These are phyloP conservation scores for Borovskyia barvae DNA, from an alignment of 208 protist genomes.

Conservation along the genomic window DNA sequence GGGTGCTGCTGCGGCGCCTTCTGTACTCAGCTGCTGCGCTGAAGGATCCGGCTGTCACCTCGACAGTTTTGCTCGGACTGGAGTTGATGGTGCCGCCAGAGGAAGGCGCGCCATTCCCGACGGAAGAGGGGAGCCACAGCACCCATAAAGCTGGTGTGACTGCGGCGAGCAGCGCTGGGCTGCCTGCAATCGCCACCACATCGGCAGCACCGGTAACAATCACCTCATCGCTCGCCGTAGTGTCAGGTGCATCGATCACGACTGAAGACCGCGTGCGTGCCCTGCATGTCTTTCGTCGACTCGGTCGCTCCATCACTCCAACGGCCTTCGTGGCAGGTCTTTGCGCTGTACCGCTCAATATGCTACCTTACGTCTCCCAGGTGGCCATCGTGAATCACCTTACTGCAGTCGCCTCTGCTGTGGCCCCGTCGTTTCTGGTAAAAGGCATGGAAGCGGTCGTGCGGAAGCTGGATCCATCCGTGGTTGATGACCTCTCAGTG, in stretches of 20 bases:
- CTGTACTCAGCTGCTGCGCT: constrained; percentile 37
- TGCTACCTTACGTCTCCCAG: constrained; percentile 48
- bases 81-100: constrained; percentile 21
- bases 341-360: constrained; percentile 34
- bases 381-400: constrained; percentile 60
- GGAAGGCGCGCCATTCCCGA: neutral
- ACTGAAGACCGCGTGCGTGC: constrained; percentile 19
- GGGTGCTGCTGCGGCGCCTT: constrained; percentile 43
- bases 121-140: neutral
- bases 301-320: constrained; percentile 39
- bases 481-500: constrained; percentile 65
- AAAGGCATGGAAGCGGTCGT: constrained; percentile 42
- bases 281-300: constrained; percentile 50
- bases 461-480: constrained; percentile 6
- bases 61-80: constrained; percentile 24
- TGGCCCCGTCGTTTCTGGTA: constrained; percentile 48
- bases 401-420: constrained; percentile 46
- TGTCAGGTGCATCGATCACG: constrained; percentile 5
- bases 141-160: neutral
- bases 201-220: neutral
- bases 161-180: neutral
- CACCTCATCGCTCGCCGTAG: neutral
- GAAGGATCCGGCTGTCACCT: constrained; percentile 24
- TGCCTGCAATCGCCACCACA: neutral
- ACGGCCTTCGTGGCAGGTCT: constrained; percentile 71